Evolutionary conservation across 2,329 filamentous ascomycete genomes (phyloP).

Genomic region (Calonectria hawksworthii): DNA sequence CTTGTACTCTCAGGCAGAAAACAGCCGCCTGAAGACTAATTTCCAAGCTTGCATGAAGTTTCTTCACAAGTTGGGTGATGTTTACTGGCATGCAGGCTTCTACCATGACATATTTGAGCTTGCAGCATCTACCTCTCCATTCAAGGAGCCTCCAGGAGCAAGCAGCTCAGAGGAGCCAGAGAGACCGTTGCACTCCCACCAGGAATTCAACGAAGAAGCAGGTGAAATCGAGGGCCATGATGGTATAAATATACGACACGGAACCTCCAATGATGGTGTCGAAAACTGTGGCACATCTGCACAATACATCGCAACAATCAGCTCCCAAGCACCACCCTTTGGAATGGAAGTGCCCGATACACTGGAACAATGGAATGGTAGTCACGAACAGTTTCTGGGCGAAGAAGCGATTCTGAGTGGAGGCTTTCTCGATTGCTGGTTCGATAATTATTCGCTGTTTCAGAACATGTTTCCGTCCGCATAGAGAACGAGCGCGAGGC

Average conservation of each 20-base stretch:
- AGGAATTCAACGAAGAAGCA: neutral
- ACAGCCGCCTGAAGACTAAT: neutral
- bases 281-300: neutral
- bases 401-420: neutral
- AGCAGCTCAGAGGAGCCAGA: neutral
- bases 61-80: neutral
- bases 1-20: neutral
- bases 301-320: neutral
- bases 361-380: neutral
- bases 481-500: neutral
- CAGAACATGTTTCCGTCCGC: neutral
- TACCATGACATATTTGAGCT: neutral
- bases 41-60: neutral
- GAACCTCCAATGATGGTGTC: neutral
- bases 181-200: neutral
- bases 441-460: neutral
- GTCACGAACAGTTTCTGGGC: neutral
- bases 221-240: neutral
- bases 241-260: neutral
- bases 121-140: neutral
- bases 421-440: neutral
- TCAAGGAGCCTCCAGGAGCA: neutral
- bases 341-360: neutral
- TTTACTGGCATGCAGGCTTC: neutral
- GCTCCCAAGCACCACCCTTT: neutral